Evolutionary conservation across 108 stramenopile genomes (phyloP), one percentile per base, ranked within the genome.

Genomic region (Nitzschia inconspicua): DNA sequence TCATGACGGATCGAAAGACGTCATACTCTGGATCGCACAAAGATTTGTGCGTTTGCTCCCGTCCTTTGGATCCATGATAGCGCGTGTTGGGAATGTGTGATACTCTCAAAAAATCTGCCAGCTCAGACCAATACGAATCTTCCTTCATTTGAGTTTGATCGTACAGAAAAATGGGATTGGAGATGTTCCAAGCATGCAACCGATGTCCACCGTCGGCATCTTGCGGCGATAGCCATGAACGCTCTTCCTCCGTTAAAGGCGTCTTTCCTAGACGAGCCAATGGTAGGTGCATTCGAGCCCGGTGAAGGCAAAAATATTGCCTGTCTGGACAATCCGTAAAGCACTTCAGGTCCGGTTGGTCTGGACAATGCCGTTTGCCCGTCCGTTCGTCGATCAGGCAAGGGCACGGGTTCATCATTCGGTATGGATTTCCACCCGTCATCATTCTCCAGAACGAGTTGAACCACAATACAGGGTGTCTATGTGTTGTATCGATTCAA

Each of bases 381-480:
- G 50, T 23, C 0, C 0, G 20, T 0, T 27, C 29, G 18, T 51
- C 16, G 9, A 51, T 14, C 19, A 30, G 50, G 13, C 50, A 51
- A 7, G 26, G 26, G 28, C 50, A 51, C 10, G 26, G 14, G 23
- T 48, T 0, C 10, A 23, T 48, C 14, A 26, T 48, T 18, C 34
- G 10, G 7, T 8, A 4, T 13, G n/a, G 14, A 32, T 57, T 6
- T 1, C 22, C 36, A 7, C 24, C 37, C 39, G n/a, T n/a, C n/a
- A n/a, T n/a, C n/a, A 57, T 57, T 19, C 23, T 57, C 39, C 19
- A 87, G 55, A 87, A 91, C 42, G 65, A 60, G 47, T 73, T 42
- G 47, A 87, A 91, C 89, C 89, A 91, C 1, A 70, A 40, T 13
- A 87, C 68, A 0, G 89, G 90, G 72, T 91, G 90, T 24, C n/a